These are phyloP conservation scores for Malus orientalis DNA, from an alignment of 306 rosid genomes.

Conservation along the genomic window DNA sequence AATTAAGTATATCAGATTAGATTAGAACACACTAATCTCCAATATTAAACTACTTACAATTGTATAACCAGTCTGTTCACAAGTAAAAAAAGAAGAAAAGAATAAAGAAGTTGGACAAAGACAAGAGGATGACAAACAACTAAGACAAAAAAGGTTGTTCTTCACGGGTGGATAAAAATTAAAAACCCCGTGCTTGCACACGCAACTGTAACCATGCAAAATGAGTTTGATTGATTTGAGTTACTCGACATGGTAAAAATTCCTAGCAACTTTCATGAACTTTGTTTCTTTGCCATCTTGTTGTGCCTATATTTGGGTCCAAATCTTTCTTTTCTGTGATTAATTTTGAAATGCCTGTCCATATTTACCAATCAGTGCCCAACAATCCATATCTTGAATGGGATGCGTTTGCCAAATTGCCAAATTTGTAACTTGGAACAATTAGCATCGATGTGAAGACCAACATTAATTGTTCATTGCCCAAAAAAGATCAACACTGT, in stretches of 20 bases:
- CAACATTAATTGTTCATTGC: too few species aligned
- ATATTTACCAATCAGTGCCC: not conserved
- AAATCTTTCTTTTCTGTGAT: not conserved
- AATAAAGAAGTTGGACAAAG: not conserved
- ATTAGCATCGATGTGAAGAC: too few species aligned
- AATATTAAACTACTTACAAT: not conserved
- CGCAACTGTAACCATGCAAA: not conserved
- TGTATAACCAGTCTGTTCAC: not conserved
- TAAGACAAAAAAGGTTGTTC: slow-evolving; percentile 6
- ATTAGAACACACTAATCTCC: too few species aligned
- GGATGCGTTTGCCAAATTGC: not conserved
- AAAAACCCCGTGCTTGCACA: not conserved
- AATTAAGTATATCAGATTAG: not conserved
- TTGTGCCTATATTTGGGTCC: not conserved
- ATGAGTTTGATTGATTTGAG: not conserved
- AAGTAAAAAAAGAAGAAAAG: not conserved
- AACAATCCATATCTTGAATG: not conserved
- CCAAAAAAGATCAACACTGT: too few species aligned
- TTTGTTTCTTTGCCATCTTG: not conserved
- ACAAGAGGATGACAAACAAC: not conserved
- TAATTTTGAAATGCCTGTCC: not conserved
- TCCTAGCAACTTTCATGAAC: not conserved
- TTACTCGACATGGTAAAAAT: not conserved
- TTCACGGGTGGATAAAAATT: slow-evolving; percentile 7
- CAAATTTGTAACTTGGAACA: not conserved